Conservation (phyloP, 768 basidiomycete genomes). For the Suillus placidus region DNA sequence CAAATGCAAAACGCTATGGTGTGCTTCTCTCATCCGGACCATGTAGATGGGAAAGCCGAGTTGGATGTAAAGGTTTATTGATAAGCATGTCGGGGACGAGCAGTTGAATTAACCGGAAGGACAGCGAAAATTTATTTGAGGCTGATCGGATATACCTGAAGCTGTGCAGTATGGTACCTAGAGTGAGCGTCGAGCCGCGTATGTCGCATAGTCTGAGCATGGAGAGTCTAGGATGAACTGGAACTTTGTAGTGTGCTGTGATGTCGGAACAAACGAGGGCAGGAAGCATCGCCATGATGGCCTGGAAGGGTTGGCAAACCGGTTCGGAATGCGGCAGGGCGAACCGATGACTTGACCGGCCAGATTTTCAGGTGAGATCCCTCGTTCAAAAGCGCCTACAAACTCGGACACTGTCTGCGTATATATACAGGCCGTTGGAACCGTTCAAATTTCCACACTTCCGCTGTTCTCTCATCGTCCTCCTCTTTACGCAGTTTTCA, state of each 20-base stretch:
- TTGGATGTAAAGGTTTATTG: background rate
- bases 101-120: background rate
- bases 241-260: slow-evolving; percentile 10
- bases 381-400: slow-evolving; percentile 16
- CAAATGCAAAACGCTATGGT: background rate
- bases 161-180: slow-evolving; percentile 3
- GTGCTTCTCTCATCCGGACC: background rate
- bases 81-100: background rate
- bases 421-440: slow-evolving; percentile 26
- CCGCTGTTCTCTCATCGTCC: background rate
- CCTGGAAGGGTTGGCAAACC: slow-evolving; percentile 11
- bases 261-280: slow-evolving; percentile 26
- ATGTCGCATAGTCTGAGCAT: slow-evolving; percentile 20
- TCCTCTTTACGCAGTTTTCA: slow-evolving; percentile 1
- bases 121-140: background rate
- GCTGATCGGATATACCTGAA: background rate
- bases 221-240: slow-evolving; percentile 7
- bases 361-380: slow-evolving; percentile 12
- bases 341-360: background rate
- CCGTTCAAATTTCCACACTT: background rate
- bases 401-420: background rate
- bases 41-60: background rate
- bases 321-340: slow-evolving; percentile 20
- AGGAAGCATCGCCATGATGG: background rate
- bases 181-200: slow-evolving; percentile 25